A percentile compares a stretch with the other conserved stretches of the same genome.
Evolutionary conservation across 148 eudicot species (phyloP).

Genomic region (Vaccinium darrowii): DNA sequence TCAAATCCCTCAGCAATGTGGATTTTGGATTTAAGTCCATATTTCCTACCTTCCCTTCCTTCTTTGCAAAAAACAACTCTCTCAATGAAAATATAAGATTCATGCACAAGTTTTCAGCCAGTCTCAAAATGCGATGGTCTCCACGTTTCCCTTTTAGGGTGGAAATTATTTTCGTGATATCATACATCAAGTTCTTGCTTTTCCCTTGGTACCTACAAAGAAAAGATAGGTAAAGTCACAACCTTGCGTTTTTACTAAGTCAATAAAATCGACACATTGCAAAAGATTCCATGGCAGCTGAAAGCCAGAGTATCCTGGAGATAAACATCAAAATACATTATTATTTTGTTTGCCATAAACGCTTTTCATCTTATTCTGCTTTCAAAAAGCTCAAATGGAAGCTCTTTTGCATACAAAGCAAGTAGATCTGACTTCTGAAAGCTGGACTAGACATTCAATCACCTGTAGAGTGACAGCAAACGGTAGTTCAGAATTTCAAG

Average conservation of each 20-base stretch:
- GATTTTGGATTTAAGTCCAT: constrained; percentile 3
- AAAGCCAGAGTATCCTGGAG: constrained; percentile 1
- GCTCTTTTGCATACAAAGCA: background rate
- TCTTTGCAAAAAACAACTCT: constrained; percentile 81
- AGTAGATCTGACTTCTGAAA: background rate
- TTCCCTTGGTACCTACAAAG: constrained; percentile 85
- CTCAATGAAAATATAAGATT: constrained; percentile 78
- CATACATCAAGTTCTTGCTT: constrained; percentile 87
- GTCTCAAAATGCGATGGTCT: constrained; percentile 89
- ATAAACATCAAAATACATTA: background rate
- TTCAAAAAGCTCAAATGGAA: constrained; percentile 12
- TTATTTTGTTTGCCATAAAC: background rate
- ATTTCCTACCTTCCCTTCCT: constrained; percentile 80
- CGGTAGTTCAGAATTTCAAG: constrained; percentile 96
- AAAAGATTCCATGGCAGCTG: background rate
- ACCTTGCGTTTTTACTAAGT: background rate
- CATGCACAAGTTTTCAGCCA: constrained; percentile 97
- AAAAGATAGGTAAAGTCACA: constrained; percentile 16
- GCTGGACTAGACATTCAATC: constrained; percentile 21
- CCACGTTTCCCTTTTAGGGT: constrained; percentile 89
- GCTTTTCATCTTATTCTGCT: background rate
- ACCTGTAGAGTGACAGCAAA: constrained; percentile 95
- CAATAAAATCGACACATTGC: too few species aligned
- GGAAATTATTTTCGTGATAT: constrained; percentile 81
- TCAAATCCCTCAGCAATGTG: background rate